Conservation (phyloP, 1,284 basidiomycete species). For the Rhodotorula sp. region DNA sequence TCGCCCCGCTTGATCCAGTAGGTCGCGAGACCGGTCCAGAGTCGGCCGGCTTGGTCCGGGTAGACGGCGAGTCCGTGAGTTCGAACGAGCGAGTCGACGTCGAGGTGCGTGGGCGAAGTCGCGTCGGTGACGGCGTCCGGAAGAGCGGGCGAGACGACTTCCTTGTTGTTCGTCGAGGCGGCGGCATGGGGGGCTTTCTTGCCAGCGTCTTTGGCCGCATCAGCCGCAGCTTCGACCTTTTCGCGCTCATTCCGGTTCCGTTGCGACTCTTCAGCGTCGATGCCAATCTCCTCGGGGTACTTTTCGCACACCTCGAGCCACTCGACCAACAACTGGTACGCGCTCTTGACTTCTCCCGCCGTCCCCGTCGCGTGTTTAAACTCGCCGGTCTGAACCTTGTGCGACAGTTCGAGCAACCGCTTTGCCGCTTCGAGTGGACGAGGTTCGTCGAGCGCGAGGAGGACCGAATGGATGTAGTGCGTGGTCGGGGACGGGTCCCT, state of each 20-base stretch:
- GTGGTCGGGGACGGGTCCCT: conserved; percentile 78
- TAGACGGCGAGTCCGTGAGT: conserved; percentile 83
- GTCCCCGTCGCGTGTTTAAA: conserved; percentile 61
- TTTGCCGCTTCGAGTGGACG: conserved; percentile 92
- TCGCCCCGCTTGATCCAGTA: conserved; percentile 98
- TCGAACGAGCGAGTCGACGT: conserved; percentile 80
- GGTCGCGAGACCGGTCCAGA: conserved; percentile 95
- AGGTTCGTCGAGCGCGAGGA: conserved; percentile 62
- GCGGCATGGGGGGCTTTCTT: conserved; percentile 47
- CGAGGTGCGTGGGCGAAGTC: conserved; percentile 71
- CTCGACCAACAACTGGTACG: conserved; percentile 88
- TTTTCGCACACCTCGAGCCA: conserved; percentile 91
- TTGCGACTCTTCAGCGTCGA: conserved; percentile 68
- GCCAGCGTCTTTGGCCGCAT: conserved; percentile 1
- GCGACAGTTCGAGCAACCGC: conserved; percentile 74
- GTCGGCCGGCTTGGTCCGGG: conserved; percentile 90
- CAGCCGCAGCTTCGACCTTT: conserved; percentile 38
- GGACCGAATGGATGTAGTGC: conserved; percentile 73
- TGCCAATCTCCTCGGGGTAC: conserved; percentile 86
- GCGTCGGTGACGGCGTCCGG: conserved; percentile 23
- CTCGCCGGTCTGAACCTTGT: conserved; percentile 46
- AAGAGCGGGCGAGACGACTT: background rate
- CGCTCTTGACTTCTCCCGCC: conserved; percentile 89
- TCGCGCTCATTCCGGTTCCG: conserved; percentile 23
- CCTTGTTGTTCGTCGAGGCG: background rate